phyloP scores from a whole-genome alignment of 169 alveolate species.

The Cryptosporidium canis region DNA sequence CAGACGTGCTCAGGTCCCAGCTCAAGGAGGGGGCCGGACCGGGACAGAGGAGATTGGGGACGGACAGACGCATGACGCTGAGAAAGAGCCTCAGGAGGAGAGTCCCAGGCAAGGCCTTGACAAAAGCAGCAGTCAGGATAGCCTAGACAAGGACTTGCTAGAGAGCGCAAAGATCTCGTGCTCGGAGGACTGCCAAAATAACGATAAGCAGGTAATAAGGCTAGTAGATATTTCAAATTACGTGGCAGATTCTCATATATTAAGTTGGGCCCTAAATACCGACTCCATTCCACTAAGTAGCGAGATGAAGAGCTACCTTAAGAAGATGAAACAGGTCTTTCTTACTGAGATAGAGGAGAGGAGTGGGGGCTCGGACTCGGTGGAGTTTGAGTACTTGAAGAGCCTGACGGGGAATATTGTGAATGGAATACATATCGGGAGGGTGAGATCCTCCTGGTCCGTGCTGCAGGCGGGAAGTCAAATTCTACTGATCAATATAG shows the following conservation, averaged over 20 bases:
- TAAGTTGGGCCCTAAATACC: constrained; percentile 17
- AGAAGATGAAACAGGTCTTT: constrained; percentile 11
- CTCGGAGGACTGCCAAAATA: background rate
- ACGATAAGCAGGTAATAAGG: constrained; percentile 9
- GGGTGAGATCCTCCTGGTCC: background rate
- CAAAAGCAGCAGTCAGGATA: too few species aligned
- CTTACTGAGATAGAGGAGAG: background rate
- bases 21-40: too few species aligned
- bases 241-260: constrained; percentile 4
- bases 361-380: background rate
- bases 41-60: too few species aligned
- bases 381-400: background rate
- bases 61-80: too few species aligned
- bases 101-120: too few species aligned
- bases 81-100: too few species aligned
- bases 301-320: background rate
- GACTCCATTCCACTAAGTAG: constrained; percentile 9
- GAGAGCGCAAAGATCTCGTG: too few species aligned
- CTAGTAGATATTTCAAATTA: constrained; percentile 2
- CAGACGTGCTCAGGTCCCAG: background rate
- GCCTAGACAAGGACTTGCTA: background rate
- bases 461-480: constrained; percentile 22
- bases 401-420: constrained; percentile 10
- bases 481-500: constrained; percentile 12
- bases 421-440: constrained; percentile 59